A percentile compares a stretch with the other conserved stretches of the same genome.
phyloP scores from a whole-genome alignment of 164 flowering plant genomes.

The Dillenia turbinata region DNA sequence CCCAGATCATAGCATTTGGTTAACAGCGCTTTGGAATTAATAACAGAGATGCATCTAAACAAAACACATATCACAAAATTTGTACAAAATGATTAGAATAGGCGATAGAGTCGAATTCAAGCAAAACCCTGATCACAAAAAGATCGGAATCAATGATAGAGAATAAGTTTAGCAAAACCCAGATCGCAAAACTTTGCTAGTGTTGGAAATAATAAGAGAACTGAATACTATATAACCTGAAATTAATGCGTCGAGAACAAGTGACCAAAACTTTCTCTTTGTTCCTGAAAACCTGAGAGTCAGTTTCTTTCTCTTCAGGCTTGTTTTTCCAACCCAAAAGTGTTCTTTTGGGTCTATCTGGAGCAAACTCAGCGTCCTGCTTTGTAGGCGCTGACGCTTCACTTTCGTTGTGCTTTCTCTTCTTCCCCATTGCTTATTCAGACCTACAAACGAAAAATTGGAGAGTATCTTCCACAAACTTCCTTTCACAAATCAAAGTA shows the following conservation, averaged over 20 bases:
- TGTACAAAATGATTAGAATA: too few species aligned
- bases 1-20: too few species aligned
- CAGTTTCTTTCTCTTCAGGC: constrained; percentile 12
- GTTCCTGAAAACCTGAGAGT: constrained; percentile 49
- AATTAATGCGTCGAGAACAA: constrained; percentile 88
- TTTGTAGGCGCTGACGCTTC: constrained; percentile 17
- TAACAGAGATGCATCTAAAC: too few species aligned
- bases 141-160: neutral
- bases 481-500: too few species aligned
- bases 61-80: too few species aligned
- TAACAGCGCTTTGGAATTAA: too few species aligned
- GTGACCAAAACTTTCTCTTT: constrained; percentile 90
- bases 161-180: neutral
- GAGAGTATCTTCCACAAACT: too few species aligned
- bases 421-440: constrained; percentile 53
- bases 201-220: neutral
- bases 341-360: constrained; percentile 69
- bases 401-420: constrained; percentile 62
- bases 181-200: neutral
- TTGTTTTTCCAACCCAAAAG: constrained; percentile 89
- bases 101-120: too few species aligned
- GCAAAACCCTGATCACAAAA: neutral
- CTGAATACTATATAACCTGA: constrained; percentile 35
- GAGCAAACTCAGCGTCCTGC: constrained; percentile 37
- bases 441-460: neutral